Base-by-base conservation (phyloP, 2,329 filamentous ascomycete species). In the Apiospora hydei region DNA sequence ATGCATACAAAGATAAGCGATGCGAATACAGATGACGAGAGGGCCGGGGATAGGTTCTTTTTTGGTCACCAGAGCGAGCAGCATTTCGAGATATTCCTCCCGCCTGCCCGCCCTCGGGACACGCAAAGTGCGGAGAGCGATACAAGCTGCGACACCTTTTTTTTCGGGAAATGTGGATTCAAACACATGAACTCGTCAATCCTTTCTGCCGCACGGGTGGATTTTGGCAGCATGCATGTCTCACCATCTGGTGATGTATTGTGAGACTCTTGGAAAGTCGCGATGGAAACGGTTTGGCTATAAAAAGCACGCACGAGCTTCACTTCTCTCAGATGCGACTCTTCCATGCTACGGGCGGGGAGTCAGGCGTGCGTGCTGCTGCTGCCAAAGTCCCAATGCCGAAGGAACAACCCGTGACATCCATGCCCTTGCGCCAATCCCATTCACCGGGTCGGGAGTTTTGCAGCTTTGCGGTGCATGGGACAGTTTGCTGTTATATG, bases 101-200 rank as follows among this genome's bases (percentile, higher is more conserved):
- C 3, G 5, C 41, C 21, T 34, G 2, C 18, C 30, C 2, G 21
- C 30, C n/a, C 34, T 41, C 57, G 34, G 57, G 10, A 64, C 34
- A n/a, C 57, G 57, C 57, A 64, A n/a, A 64, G 57, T 64, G 30
- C 34, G 57, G 57, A 64, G 34, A 64, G 57, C 57, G 57, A 64
- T 6, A 41, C 21, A n/a, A 13, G 16, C 53, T 61, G 30, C 30
- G 30, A 61, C 53, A 26, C 26, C 34, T 11, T 30, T 30, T 30
- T 30, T 30, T 30, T 34, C 34, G 8, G 30, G 30, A 61, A 61
- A 61, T 61, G 53, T 64, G 57, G 34, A 21, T 14, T 64, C 4
- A 4, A 34, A 61, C 26, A 30, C 26, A 61, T 10, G 53, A 61
- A 21, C 30, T 21, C 34, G 10, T 26, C 53, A 4, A 14, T 11